Evolutionary conservation across 2,329 filamentous ascomycete genomes (phyloP), one percentile per base, ranked within the genome.

Genomic region (Aspergillus ruber): DNA sequence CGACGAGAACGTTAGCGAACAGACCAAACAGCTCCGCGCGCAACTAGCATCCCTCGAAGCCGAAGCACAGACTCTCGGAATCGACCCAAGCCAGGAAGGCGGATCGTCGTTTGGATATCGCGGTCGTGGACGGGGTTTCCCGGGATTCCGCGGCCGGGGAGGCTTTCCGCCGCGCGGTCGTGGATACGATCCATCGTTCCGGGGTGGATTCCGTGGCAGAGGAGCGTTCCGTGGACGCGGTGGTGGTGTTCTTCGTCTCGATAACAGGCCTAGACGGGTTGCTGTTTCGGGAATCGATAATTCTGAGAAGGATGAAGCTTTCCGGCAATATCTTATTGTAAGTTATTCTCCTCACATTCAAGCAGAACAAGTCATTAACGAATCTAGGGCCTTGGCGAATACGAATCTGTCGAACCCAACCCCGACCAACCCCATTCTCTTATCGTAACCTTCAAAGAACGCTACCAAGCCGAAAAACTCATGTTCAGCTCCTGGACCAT

Each of bases 211-310:
- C 56, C 69, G 72, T 41, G 75, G 74, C 3, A 70, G 71, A 44
- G 70, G 69, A 44, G 63, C 62, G 29, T 57, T 60, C 41, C 64
- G 68, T 32, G 64, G 68, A 15, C 72, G 72, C 21, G 15, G 17
- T 18, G 74, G 76, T 27, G 74, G 73, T 46, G 77, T 80, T 13
- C 73, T 76, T 56, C 71, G 78, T 52, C 68, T 83, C 4, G 80
- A 83, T 57, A 82, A 82, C 54, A 69, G 80, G 21, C 77, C 80
- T 3, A 75, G 73, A 54, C 72, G 75, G 43, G 68, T 83, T 40
- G 72, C 72, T 18, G 69, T 83, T 20, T 68, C 70, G 4, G 76
- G 71, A 6, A 71, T 78, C 25, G 68, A 68, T 55, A 70, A 72
- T 45, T 66, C 71, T 1, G 69, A 72, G 21, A 73, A 73, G 55